Conservation (phyloP, 129 eudicot species). For the Scalesia atractyloides region DNA sequence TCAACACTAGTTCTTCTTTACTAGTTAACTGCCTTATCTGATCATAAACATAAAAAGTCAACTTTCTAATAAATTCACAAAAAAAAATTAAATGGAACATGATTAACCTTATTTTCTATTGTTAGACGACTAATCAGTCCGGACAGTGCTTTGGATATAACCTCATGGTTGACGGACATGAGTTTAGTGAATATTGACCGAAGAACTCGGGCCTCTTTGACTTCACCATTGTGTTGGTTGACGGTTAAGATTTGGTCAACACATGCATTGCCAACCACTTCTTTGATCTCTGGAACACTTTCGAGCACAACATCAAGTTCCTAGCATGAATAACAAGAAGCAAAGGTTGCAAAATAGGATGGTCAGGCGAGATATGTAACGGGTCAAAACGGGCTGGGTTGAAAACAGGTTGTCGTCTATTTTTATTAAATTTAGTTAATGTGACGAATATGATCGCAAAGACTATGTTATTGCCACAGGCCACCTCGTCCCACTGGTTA, state of each 20-base stretch:
- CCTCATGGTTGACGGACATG: slow-evolving; percentile 62
- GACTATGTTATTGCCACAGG: too few species aligned
- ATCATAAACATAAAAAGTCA: background rate
- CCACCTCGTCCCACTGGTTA: too few species aligned
- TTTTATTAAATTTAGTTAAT: background rate
- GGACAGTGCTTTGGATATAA: slow-evolving; percentile 44
- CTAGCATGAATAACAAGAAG: slow-evolving; percentile 30
- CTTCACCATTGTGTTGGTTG: slow-evolving; percentile 48
- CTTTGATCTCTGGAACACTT: slow-evolving; percentile 71
- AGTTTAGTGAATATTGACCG: slow-evolving; percentile 60
- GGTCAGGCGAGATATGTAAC: background rate
- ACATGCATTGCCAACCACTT: slow-evolving; percentile 58
- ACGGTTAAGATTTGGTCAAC: slow-evolving; percentile 40
- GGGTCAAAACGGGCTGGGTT: background rate
- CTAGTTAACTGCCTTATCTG: slow-evolving; percentile 55
- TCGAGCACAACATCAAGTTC: slow-evolving; percentile 70
- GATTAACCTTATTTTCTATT: slow-evolving; percentile 44
- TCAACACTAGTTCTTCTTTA: slow-evolving; percentile 71
- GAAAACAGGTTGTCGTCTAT: background rate
- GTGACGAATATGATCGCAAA: background rate
- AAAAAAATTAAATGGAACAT: background rate
- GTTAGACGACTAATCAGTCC: slow-evolving; percentile 56
- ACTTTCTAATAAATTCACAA: background rate
- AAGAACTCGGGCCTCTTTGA: slow-evolving; percentile 46
- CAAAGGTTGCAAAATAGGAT: background rate